Evolutionary conservation across 2,329 filamentous ascomycete species (phyloP), one percentile per base, ranked within the genome.

Genomic region (Cladobotryum protrusum): DNA sequence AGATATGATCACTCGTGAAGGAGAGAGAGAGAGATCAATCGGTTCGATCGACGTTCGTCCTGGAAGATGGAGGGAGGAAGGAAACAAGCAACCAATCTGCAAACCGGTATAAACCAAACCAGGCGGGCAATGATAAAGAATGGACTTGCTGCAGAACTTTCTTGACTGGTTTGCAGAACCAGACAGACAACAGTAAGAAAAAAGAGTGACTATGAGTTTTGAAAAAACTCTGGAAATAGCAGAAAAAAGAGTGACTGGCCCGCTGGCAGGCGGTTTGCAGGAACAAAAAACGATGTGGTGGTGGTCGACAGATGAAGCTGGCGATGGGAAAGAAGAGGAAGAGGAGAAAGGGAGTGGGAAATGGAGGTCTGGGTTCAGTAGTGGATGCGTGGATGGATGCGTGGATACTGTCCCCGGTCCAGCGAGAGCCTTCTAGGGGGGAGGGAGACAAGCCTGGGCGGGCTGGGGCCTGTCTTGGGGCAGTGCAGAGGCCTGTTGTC

Each of bases 171-270:
- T 32, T 50, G 36, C 42, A 42, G 45, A 34, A 36, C 24, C 24
- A 29, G 48, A 19, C 32, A 52, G 46, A 48, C 24, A 36, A 34
- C 48, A 52, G 33, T 46, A 47, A 51, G 56, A 68, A 70, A 68
- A 70, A 72, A 60, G 72, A 75, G 65, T 64, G 71, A 68, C 64
- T 67, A 56, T 56, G 53, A 54, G 54, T 41, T 50, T 40, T n/a
- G 41, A 49, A 46, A 49, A 33, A 52, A 45, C 43, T 37, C 41
- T 29, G 35, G n/a, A n/a, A 50, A 52, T 11, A 63, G 63, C 54
- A 60, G 65, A 59, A 63, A 72, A 79, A 79, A 61, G 77, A 81
- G 70, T 73, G 79, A 70, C 73, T 71, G 68, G 75, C 77, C 78
- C 68, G 76, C 74, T 75, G 72, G 74, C 75, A 77, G 75, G 74